Conservation (phyloP, 495 filamentous ascomycete species). For the Penicilliopsis zonata region DNA sequence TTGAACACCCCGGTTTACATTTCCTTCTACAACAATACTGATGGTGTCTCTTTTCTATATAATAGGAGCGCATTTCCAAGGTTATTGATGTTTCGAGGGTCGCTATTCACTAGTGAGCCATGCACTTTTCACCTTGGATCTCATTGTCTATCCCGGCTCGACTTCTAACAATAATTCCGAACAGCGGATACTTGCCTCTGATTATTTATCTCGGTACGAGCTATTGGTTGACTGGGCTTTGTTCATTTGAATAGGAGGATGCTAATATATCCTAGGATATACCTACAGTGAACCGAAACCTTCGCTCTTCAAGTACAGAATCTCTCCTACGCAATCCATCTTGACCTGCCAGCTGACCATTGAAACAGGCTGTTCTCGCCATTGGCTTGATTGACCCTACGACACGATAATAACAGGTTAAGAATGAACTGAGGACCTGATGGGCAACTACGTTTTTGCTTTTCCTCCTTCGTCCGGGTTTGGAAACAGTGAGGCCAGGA, state of each 20-base stretch:
- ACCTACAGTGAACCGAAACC: constrained; percentile 86
- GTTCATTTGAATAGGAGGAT: no score
- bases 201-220: constrained; percentile 92
- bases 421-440: no score
- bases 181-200: constrained; percentile 87
- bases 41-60: constrained; percentile 5
- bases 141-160: no score
- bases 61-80: constrained; percentile 88
- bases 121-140: no score
- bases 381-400: constrained; percentile 49
- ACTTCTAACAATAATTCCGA: constrained; percentile 12
- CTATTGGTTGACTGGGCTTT: no score
- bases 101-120: constrained; percentile 83
- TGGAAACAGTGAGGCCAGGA: no score
- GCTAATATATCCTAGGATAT: constrained; percentile 74
- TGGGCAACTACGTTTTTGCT: no score
- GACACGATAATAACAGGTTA: no score
- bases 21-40: constrained; percentile 1
- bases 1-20: constrained; percentile 26
- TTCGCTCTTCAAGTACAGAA: constrained; percentile 73
- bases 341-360: constrained; percentile 7
- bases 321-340: background rate
- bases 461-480: no score
- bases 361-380: constrained; percentile 56
- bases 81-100: constrained; percentile 88